Evolutionary conservation across 2,329 filamentous ascomycete genomes (phyloP), one percentile per base, ranked within the genome.

Genomic region (Cercospora sojina): DNA sequence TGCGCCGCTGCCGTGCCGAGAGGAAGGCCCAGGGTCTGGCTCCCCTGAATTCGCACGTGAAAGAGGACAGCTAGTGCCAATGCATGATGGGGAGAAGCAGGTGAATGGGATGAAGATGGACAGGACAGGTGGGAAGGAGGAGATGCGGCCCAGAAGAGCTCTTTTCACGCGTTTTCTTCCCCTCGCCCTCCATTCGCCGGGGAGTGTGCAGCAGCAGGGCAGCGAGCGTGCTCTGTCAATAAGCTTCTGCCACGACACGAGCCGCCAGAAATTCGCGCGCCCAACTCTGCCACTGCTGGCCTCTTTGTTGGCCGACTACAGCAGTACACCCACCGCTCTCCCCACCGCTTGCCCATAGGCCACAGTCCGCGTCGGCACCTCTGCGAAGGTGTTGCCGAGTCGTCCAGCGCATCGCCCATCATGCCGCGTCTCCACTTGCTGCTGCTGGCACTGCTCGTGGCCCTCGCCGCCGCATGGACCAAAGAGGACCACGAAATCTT

Each of bases 401-500:
- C 51, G 51, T 64, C 59, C 43, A 56, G n/a, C 47, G 56, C 75
- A 88, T 81, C 73, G n/a, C 35, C 56, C 75, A 88, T 81, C 73
- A 96, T 96, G 92, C 93, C 86, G 85, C 81, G 88, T 73, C 83
- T 87, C 66, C 75, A 80, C 68, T 75, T 94, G 72, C 84, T 91
- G 79, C 85, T 94, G 67, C 80, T 91, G 79, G 87, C 87, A 81
- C 80, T 90, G 73, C 80, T 92, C 71, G 86, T 86, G 67, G 84
- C 88, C 43, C 80, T 93, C 69, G 86, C 86, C 67, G 86, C 88
- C 59, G 91, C 91, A 56, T 97, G 93, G 92, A 88, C 87, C 65
- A 95, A 95, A 80, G 92, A 96, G 96, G 95, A 99, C 81, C 92
- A 96, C 77, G 95, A 99, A 82, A 98, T 99, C 82, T 99, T 99